Base-by-base conservation (phyloP, 305 asterid species). In the Solanum aculeatissimum region DNA sequence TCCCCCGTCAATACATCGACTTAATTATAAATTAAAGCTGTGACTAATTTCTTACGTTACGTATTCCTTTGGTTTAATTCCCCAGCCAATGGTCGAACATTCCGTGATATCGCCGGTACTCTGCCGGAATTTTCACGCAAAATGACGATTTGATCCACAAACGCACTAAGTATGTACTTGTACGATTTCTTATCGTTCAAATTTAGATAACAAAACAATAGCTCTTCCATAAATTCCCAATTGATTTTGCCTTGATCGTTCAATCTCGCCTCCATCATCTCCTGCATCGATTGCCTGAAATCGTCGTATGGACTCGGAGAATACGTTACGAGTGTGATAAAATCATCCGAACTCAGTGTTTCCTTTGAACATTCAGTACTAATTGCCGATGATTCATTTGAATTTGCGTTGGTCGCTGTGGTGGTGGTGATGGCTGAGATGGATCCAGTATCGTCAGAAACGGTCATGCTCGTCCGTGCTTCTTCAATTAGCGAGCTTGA, bases 151-250 rank as follows among this genome's bases (percentile, higher is more conserved):
- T 92, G 47, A 83, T 96, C 98, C 35, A 92, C 99, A 43, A 94
- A 96, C 0, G 99, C 97, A 72, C 92, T 74, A n/a, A 93, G 90
- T 82, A 96, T 93, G 85, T 55, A 93, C 84, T 86, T 82, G 55
- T 90, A 89, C 14, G 94, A 85, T 43, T 91, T 92, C 91, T 90
- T 90, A 42, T 91, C 91, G 70, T 96, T 94, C 91, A 94, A 70
- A 85, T 94, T 91, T 89, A 96, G 84, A 66, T 90, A 94, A 72
- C 98, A 92, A 83, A 94, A 91, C 92, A 96, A 69, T 19, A 96
- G 89, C 90, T 94, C 97, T 82, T 93, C 96, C 93, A 94, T 88
- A 89, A 93, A 96, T 66, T 89, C 90, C 99, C 98, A 94, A 16
- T 94, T 92, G 85, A 92, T 90, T 53, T 84, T 89, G 38, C 98